phyloP scores from a whole-genome alignment of 2,329 filamentous ascomycete genomes.

The Sporothrix pallida region DNA sequence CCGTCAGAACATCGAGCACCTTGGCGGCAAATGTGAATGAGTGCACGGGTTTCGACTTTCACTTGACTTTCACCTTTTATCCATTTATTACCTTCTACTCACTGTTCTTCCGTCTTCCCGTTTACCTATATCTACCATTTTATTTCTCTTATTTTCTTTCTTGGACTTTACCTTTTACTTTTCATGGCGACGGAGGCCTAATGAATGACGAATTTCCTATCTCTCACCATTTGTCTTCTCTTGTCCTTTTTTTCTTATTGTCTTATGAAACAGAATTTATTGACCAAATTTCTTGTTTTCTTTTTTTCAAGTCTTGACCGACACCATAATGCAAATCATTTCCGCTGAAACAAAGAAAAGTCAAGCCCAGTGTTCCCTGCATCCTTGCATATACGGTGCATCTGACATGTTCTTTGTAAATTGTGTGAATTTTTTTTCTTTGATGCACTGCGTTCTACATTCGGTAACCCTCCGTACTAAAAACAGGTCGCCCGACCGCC shows the following conservation, averaged over 20 bases:
- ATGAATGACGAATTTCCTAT: conserved; percentile 28
- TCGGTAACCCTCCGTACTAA: not conserved
- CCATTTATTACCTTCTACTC: not conserved
- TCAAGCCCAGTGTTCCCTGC: conserved; percentile 11
- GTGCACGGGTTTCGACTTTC: not conserved
- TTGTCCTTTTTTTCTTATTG: not conserved
- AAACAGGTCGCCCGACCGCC: not conserved
- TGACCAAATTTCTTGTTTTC: conserved; percentile 1
- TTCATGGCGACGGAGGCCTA: conserved; percentile 19
- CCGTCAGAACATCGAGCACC: conserved; percentile 59
- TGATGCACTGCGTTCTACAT: not conserved
- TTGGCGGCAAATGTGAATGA: conserved; percentile 54
- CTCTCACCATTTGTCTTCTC: conserved; percentile 7
- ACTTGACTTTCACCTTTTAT: no score
- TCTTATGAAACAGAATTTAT: not conserved
- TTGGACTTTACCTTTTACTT: not conserved
- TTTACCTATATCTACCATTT: not conserved
- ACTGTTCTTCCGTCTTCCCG: not conserved
- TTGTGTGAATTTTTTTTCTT: not conserved
- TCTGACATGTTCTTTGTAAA: not conserved
- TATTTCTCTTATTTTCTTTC: not conserved
- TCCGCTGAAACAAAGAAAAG: conserved; percentile 21
- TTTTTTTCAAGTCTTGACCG: not conserved
- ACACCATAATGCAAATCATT: not conserved
- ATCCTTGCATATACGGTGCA: not conserved